These are phyloP conservation scores for Nitzschia putrida DNA, from an alignment of 108 stramenopile genomes.

Conservation along the genomic window DNA sequence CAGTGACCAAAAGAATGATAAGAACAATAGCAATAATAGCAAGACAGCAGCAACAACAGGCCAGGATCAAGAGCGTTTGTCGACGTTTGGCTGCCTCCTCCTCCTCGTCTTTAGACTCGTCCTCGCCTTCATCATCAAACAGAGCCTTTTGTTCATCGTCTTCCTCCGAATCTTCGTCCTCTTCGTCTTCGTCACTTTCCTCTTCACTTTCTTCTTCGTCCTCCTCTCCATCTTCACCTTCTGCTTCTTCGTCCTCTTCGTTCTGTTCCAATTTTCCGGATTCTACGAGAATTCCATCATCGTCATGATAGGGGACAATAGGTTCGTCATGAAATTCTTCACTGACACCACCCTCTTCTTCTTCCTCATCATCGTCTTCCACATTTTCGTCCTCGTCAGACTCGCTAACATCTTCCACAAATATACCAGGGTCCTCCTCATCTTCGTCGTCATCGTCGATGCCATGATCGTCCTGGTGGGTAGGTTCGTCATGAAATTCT, in stretches of 20 bases:
- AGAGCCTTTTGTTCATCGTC: neutral
- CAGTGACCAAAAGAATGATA: neutral
- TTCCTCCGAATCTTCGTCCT: neutral
- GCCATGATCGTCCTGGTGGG: neutral
- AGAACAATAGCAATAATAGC: neutral
- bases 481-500: neutral
- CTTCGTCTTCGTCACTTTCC: neutral
- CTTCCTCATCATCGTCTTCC: neutral
- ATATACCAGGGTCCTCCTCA: neutral
- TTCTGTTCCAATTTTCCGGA: neutral
- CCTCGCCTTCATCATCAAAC: neutral
- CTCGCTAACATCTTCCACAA: neutral
- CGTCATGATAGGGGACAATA: neutral
- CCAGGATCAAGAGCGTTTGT: neutral
- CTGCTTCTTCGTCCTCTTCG: neutral
- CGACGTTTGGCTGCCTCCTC: neutral
- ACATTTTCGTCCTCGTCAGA: neutral
- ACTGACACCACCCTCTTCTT: neutral
- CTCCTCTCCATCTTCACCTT: slow-evolving; percentile 13
- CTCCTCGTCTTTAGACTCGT: neutral
- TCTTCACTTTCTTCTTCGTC: slow-evolving; percentile 4
- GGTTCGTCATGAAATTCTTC: neutral
- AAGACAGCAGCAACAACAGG: neutral
- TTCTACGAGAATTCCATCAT: neutral
- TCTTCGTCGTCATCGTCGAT: neutral